Evolutionary conservation across 1,284 basidiomycete species (phyloP), one percentile per base, ranked within the genome.

Genomic region (Tilletia indica): DNA sequence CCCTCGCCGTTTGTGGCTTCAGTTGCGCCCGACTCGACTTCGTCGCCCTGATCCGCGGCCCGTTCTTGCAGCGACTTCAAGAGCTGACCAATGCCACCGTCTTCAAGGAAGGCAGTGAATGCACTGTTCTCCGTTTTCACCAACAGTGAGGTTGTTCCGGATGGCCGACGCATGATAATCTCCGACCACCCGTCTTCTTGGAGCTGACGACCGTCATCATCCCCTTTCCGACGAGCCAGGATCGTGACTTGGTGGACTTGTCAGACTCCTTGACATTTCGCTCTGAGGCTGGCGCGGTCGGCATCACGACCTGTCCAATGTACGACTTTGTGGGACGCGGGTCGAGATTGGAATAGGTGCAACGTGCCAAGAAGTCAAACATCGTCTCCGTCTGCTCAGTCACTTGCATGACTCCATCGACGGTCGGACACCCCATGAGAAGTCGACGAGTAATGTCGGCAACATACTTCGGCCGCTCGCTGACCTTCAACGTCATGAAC

Each of bases 281-380:
- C 70, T 76, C 39, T 73, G 80, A 66, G 49, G 80, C 80, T 45
- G 69, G 74, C 21, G 77, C 75, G 25, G 82, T 76, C 19, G 78
- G 78, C 84, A 86, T 85, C 71, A 89, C 85, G 73, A 87, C 83
- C 61, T 94, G 91, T 77, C 89, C 89, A 72, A 97, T 87, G 74
- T 92, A 88, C 1, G 93, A 94, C 54, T 88, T 88, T 0, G 92
- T 90, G 0, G 95, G 94, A 68, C 93, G 90, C 0, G 96, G 93
- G 81, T 97, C 94, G 14, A 94, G 94, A 78, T 92, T 95, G 31
- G 92, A 93, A 81, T 96, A 97, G 0, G 96, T 92, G 83, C 97
- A 97, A 19, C 97, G 89, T 21, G 94, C 92, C 6, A 99, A 88
- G 92, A 96, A 99, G 85, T 99, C 97, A 81, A 99, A 96, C 83